Evolutionary conservation across 129 eudicot species (phyloP), one percentile per base, ranked within the genome.

Genomic region (Artemisia argyi): DNA sequence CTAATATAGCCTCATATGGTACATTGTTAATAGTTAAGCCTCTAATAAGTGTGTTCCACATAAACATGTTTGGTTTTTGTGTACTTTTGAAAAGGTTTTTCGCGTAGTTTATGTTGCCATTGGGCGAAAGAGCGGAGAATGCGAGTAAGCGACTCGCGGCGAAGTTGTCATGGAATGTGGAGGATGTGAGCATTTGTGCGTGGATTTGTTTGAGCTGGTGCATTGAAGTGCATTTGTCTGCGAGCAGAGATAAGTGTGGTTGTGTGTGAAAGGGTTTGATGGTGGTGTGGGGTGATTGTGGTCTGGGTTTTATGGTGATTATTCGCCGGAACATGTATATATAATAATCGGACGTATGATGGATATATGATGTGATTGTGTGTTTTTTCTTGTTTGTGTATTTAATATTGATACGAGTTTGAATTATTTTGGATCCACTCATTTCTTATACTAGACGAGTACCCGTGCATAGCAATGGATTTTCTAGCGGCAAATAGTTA

Each of bases 11-110:
- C 15, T 84, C 72, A 24, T 3, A 65, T 24, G 97, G 96, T 14
- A 63, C 66, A 50, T 48, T 42, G 58, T 85, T 76, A 54, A 62
- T 26, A n/a, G 97, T 92, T 28, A 84, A 81, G 24, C 96, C 92
- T 76, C 96, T 82, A 20, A 88, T 88, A 14, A 91, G 80, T 35
- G 97, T 91, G 85, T 91, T 91, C 90, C 89, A 91, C 96, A 88
- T 91, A 54, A 86, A 91, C 59, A 78, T 75, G 72, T 88, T 88
- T 65, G 97, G 92, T 61, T 69, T 73, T 0, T 54, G 82, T 39
- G 76, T 66, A 26, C 49, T 47, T 5, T 60, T 44, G 32, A 91
- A 72, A 10, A 91, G 68, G 52, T 76, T 88, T 64, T 79, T 56
- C 55, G 97, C 97, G 49, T 91, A 76, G 62, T 9, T 30, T 19